phyloP scores from a whole-genome alignment of 139 green algal species.

The Mychonastes homosphaera region DNA sequence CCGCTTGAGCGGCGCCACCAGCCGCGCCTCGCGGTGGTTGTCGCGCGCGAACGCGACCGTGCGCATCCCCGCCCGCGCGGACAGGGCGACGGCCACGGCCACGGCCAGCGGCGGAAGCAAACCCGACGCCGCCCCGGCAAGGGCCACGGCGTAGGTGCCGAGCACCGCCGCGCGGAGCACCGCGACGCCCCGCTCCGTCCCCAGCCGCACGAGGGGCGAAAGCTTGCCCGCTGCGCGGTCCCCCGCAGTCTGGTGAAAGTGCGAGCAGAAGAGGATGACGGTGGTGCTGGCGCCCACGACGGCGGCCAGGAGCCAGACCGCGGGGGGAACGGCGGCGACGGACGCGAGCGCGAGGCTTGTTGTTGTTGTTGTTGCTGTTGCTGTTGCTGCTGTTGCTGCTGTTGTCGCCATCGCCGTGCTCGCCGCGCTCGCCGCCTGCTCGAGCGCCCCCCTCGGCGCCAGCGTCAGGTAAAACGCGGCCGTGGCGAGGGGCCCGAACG shows the following conservation, averaged over 20 bases:
- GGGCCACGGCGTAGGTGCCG: conserved; percentile 9
- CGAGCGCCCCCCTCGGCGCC: conserved; percentile 16
- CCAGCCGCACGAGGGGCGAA: conserved; percentile 77
- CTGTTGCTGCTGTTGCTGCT: too few species aligned
- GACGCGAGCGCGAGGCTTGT: too few species aligned
- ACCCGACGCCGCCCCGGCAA: conserved; percentile 6
- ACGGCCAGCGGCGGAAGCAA: conserved; percentile 12
- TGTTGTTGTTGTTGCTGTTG: conserved; percentile 15
- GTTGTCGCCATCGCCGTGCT: neutral
- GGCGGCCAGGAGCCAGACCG: conserved; percentile 30
- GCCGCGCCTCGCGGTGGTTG: conserved; percentile 26
- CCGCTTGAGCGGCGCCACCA: conserved; percentile 42
- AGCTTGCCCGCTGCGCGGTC: conserved; percentile 67
- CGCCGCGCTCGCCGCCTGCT: neutral
- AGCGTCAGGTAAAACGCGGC: conserved; percentile 85
- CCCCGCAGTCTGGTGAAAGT: conserved; percentile 88
- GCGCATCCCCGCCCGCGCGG: conserved; percentile 17
- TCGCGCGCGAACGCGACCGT: conserved; percentile 26
- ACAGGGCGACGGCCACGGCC: conserved; percentile 13
- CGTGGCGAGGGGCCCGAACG: conserved; percentile 88
- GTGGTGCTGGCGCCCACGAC: conserved; percentile 80
- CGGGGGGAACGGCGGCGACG: conserved; percentile 7
- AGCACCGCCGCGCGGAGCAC: conserved; percentile 24
- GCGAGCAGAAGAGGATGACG: conserved; percentile 85
- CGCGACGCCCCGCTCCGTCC: conserved; percentile 30